These are phyloP conservation scores for Mycena albidolilacea DNA, from an alignment of 768 basidiomycete species.

Conservation along the genomic window DNA sequence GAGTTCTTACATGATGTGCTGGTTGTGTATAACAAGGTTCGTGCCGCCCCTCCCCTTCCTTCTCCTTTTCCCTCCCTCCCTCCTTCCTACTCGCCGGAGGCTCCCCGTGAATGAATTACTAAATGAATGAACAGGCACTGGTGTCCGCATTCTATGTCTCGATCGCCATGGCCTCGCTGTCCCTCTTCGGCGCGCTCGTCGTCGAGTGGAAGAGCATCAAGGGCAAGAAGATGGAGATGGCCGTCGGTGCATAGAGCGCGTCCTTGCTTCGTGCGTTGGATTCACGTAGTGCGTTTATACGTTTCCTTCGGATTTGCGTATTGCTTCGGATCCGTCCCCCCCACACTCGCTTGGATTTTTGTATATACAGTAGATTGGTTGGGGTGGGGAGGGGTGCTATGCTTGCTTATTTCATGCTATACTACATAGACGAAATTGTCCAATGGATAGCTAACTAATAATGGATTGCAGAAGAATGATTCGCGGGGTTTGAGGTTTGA, in stretches of 20 bases:
- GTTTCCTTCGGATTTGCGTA: too few species aligned
- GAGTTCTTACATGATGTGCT: neutral
- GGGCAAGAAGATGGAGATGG: conserved; percentile 12
- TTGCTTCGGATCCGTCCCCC: too few species aligned
- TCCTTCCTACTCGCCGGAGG: neutral
- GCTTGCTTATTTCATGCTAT: too few species aligned
- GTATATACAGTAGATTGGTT: neutral
- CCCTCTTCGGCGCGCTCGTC: conserved; percentile 7
- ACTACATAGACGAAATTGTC: too few species aligned
- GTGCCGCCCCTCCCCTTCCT: neutral
- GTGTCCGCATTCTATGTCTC: conserved; percentile 17
- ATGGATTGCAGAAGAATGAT: too few species aligned
- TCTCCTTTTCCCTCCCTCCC: too few species aligned
- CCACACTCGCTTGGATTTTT: neutral
- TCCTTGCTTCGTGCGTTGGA: too few species aligned
- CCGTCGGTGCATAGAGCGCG: neutral
- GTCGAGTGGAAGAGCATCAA: conserved; percentile 26
- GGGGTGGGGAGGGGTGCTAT: too few species aligned
- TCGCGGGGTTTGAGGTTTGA: too few species aligned
- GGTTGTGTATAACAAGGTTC: conserved; percentile 23
- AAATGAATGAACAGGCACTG: neutral
- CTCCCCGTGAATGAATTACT: neutral
- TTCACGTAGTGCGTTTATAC: too few species aligned
- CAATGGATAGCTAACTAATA: too few species aligned
- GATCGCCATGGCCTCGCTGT: conserved; percentile 5